Conservation (phyloP, 2,329 filamentous ascomycete species). For the Ophiocordyceps camponoti-leonardi region DNA sequence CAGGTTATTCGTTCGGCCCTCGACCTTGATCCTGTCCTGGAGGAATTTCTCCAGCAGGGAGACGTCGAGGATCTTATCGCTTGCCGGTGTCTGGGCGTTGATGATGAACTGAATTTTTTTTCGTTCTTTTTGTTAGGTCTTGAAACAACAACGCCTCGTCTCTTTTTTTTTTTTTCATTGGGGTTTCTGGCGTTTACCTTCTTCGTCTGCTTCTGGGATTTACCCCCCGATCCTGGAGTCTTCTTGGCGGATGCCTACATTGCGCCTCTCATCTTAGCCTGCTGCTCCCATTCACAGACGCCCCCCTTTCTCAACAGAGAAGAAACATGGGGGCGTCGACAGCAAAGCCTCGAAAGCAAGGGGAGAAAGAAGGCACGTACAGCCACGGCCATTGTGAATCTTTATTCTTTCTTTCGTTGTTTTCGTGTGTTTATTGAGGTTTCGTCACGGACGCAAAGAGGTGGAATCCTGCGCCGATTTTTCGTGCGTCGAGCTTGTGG, state of each 20-base stretch:
- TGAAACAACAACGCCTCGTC: too few species aligned
- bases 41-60: constrained; percentile 99
- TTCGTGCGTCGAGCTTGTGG: constrained; percentile 1
- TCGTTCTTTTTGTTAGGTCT: too few species aligned
- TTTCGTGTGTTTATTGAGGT: not conserved
- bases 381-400: constrained; percentile 49
- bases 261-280: constrained; percentile 61
- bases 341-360: constrained; percentile 71
- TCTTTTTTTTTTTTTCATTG: not conserved
- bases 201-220: constrained; percentile 69
- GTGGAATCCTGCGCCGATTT: constrained; percentile 69
- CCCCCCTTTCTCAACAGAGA: not conserved
- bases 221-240: constrained; percentile 37
- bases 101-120: constrained; percentile 63
- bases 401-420: not conserved
- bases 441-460: constrained; percentile 31
- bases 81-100: constrained; percentile 95
- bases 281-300: constrained; percentile 42
- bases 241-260: constrained; percentile 11
- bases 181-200: constrained; percentile 44
- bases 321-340: constrained; percentile 37
- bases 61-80: constrained; percentile 99
- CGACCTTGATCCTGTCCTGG: constrained; percentile 99
- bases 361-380: constrained; percentile 67
- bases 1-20: constrained; percentile 94